A percentile compares a stretch with the other conserved stretches of the same genome.
Conservation (phyloP, 129 eudicot species). For the Pulicaria dysenterica region DNA sequence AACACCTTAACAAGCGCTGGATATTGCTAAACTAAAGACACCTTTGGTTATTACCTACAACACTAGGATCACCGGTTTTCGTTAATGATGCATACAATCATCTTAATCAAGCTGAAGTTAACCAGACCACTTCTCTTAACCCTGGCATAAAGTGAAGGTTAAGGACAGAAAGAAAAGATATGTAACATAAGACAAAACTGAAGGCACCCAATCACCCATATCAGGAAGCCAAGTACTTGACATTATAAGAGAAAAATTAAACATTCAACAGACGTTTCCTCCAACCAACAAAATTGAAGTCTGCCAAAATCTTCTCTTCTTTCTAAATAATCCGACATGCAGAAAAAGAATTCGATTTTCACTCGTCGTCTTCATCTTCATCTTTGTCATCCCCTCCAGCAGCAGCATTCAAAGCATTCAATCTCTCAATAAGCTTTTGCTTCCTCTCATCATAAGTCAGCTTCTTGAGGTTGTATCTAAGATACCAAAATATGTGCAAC, state of each 20-base stretch:
- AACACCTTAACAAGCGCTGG: no score
- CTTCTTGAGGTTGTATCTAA: conserved; percentile 49
- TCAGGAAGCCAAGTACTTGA: conserved; percentile 1
- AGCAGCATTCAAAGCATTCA: conserved; percentile 53
- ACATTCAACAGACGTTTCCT: background rate
- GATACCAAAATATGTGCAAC: background rate
- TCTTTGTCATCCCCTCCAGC: conserved; percentile 41
- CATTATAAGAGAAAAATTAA: background rate
- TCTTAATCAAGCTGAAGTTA: no score
- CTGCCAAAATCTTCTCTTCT: background rate
- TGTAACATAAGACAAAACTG: background rate
- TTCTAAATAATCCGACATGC: conserved; percentile 13
- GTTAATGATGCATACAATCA: no score
- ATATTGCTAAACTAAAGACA: no score
- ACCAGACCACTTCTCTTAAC: no score
- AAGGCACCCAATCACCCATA: conserved; percentile 12
- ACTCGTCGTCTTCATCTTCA: conserved; percentile 42
- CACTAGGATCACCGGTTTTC: no score
- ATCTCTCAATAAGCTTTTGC: conserved; percentile 46
- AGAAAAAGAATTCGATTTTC: background rate
- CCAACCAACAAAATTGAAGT: conserved; percentile 1
- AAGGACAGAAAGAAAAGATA: no score
- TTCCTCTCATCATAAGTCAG: conserved; percentile 55
- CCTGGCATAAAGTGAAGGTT: no score
- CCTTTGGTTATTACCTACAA: no score